phyloP scores from a whole-genome alignment of 202 grass and related monocot genomes.

The Hordeum pubiflorum region DNA sequence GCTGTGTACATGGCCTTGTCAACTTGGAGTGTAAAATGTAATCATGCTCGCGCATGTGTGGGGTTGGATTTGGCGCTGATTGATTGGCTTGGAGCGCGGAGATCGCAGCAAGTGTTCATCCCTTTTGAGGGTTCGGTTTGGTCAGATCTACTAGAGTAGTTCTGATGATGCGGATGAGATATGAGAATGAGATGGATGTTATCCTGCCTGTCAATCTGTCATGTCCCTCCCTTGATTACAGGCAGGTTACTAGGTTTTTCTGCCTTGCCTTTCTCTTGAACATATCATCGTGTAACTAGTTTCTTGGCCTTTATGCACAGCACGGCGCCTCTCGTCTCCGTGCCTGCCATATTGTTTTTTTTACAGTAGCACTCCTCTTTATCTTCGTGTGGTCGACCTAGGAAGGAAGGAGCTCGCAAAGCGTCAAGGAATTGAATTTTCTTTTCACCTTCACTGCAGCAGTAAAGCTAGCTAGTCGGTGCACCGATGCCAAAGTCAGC shows the following conservation, averaged over 20 bases:
- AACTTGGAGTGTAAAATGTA: slow-evolving; percentile 21
- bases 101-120: slow-evolving; percentile 3
- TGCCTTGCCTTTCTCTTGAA: not conserved
- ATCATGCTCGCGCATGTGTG: slow-evolving; percentile 30
- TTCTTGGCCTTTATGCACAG: not conserved
- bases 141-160: slow-evolving; percentile 30
- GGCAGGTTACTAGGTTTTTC: not conserved
- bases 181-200: not conserved
- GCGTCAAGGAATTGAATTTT: not conserved
- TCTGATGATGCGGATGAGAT: not conserved
- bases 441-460: not conserved
- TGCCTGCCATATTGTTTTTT: not conserved
- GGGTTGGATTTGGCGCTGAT: slow-evolving; percentile 37
- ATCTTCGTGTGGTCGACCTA: not conserved
- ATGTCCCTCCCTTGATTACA: not conserved
- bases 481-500: slow-evolving; percentile 16
- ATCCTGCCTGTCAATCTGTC: not conserved
- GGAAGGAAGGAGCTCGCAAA: not conserved
- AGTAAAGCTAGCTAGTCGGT: not conserved
- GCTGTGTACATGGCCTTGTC: not conserved
- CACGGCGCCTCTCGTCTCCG: slow-evolving; percentile 6
- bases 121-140: slow-evolving; percentile 18
- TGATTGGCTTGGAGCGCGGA: slow-evolving; percentile 28
- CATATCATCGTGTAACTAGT: not conserved
- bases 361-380: not conserved